Evolutionary conservation across 176 grass and related monocot genomes (phyloP).

Genomic region (Eremochloa ophiuroides): DNA sequence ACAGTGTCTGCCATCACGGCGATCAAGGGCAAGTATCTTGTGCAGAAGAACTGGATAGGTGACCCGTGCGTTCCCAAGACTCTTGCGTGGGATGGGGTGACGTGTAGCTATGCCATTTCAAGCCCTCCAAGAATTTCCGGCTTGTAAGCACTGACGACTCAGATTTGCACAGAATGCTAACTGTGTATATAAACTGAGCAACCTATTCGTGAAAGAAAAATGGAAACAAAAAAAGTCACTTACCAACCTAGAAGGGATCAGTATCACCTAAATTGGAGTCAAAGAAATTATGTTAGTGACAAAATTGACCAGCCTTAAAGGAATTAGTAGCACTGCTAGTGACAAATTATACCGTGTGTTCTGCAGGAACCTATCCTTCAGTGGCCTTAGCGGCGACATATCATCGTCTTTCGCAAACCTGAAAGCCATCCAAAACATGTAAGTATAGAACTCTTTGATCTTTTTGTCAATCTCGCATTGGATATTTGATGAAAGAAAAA

Average conservation of each 20-base stretch:
- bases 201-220: background rate
- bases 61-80: constrained; percentile 48
- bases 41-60: constrained; percentile 55
- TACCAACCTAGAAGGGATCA: too few relatives aligned
- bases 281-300: too few relatives aligned
- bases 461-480: background rate
- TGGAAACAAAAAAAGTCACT: background rate
- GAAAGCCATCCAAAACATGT: constrained; percentile 44
- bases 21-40: constrained; percentile 38
- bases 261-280: background rate
- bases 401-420: constrained; percentile 43
- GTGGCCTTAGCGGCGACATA: constrained; percentile 43
- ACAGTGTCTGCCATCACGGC: constrained; percentile 49
- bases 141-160: constrained; percentile 19
- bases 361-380: constrained; percentile 47
- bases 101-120: constrained; percentile 37
- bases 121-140: constrained; percentile 29
- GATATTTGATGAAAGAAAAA: background rate
- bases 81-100: constrained; percentile 43
- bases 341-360: constrained; percentile 25
- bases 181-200: background rate
- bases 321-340: too few relatives aligned
- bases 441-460: background rate
- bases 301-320: too few relatives aligned
- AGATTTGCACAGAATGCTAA: background rate